Percentiles rank a stretch among this genome's conserved stretches.
Conservation (phyloP, 1,284 basidiomycete genomes). For the Ustilago esculenta region DNA sequence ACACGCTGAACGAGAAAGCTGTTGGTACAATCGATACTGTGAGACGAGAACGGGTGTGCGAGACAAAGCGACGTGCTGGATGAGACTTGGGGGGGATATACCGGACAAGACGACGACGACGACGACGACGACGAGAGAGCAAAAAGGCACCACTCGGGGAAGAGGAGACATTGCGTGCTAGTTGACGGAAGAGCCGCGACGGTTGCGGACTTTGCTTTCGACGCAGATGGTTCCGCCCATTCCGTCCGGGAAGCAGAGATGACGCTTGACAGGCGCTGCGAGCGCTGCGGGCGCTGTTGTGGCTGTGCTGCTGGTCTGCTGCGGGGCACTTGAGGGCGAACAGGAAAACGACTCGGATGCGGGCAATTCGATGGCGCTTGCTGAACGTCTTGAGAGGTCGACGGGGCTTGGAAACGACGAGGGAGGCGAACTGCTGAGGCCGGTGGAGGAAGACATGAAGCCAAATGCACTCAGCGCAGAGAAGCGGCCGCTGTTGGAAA, state of each 20-base stretch:
- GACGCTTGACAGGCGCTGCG: constrained; percentile 21
- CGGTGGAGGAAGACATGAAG: constrained; percentile 24
- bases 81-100: neutral
- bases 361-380: constrained; percentile 16
- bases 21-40: constrained; percentile 12
- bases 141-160: too few relatives aligned
- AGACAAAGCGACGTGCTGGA: neutral
- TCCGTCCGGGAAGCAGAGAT: constrained; percentile 47
- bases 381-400: constrained; percentile 12
- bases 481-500: constrained; percentile 27
- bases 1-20: constrained; percentile 3
- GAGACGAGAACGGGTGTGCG: too few relatives aligned
- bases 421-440: constrained; percentile 31
- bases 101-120: neutral
- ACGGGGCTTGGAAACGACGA: constrained; percentile 8
- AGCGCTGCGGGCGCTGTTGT: neutral
- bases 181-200: constrained; percentile 39
- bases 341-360: constrained; percentile 12
- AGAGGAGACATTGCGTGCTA: too few relatives aligned
- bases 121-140: neutral
- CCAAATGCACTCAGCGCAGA: constrained; percentile 45
- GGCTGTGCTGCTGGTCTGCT: constrained; percentile 1
- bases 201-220: constrained; percentile 37
- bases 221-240: constrained; percentile 47
- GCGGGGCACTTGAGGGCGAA: constrained; percentile 1